Evolutionary conservation across 306 rosid species (phyloP).

Genomic region (Dryas alaskensis): DNA sequence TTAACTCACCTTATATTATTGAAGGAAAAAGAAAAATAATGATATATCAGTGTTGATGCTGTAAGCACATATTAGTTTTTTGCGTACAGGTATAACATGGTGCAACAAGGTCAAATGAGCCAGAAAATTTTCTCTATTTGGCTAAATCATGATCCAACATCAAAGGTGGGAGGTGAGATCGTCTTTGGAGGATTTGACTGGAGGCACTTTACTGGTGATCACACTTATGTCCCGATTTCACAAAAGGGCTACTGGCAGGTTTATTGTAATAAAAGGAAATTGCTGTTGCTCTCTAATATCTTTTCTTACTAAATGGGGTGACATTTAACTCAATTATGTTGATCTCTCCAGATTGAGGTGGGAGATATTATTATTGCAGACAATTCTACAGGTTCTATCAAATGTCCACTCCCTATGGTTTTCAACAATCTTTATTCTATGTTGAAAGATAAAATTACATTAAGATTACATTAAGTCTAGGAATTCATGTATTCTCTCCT

Average conservation of each 20-base stretch:
- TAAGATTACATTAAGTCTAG: not conserved
- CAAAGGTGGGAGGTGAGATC: constrained; percentile 42
- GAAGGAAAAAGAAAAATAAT: not conserved
- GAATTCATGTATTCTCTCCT: not conserved
- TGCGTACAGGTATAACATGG: constrained; percentile 36
- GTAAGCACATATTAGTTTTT: not conserved
- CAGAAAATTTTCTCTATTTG: constrained; percentile 42
- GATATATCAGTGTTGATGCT: not conserved
- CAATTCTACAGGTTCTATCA: constrained; percentile 54
- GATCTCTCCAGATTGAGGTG: constrained; percentile 50
- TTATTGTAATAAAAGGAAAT: constrained; percentile 9
- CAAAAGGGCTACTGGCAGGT: constrained; percentile 78
- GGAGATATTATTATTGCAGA: constrained; percentile 62
- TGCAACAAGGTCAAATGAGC: constrained; percentile 30
- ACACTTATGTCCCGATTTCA: constrained; percentile 56
- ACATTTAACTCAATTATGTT: constrained; percentile 21
- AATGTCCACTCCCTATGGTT: constrained; percentile 15
- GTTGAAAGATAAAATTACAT: not conserved
- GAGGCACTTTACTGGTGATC: constrained; percentile 64
- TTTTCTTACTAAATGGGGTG: constrained; percentile 23
- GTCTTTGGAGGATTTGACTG: constrained; percentile 65
- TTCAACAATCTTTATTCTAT: constrained; percentile 9
- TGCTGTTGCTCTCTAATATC: constrained; percentile 2
- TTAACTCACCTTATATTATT: not conserved
- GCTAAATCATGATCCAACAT: constrained; percentile 35